These are phyloP conservation scores for Diplocarpon mali DNA, from an alignment of 2,329 filamentous ascomycete species.

Conservation along the genomic window DNA sequence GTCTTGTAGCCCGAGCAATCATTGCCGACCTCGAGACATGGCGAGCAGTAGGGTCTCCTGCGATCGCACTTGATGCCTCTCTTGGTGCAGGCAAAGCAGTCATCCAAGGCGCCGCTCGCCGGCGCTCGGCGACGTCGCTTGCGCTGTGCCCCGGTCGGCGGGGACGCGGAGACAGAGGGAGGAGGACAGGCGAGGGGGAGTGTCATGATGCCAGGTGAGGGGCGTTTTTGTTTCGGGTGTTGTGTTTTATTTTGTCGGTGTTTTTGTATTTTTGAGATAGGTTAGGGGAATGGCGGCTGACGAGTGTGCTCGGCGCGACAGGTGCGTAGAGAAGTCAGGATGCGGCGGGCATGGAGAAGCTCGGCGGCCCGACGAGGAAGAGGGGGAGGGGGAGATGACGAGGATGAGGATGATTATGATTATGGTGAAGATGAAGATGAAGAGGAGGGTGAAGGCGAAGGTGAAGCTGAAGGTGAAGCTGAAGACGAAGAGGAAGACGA, in stretches of 20 bases:
- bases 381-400: background rate
- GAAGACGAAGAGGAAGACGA: background rate
- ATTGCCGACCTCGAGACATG: constrained; percentile 82
- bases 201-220: too few relatives aligned
- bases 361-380: constrained; percentile 8
- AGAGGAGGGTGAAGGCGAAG: background rate
- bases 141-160: constrained; percentile 15
- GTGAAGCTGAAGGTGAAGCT: background rate
- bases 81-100: constrained; percentile 90
- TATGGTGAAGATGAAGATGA: background rate
- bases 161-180: constrained; percentile 11
- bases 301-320: constrained; percentile 10
- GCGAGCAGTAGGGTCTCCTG: constrained; percentile 85
- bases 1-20: constrained; percentile 97
- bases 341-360: constrained; percentile 1
- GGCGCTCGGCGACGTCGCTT: constrained; percentile 80
- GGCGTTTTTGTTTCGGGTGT: too few relatives aligned
- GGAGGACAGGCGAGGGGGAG: constrained; percentile 26
- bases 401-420: background rate
- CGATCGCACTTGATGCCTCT: constrained; percentile 79
- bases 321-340: constrained; percentile 7
- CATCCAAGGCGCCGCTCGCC: constrained; percentile 79
- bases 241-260: too few relatives aligned
- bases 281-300: constrained; percentile 6
- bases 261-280: background rate